Conservation (phyloP, 305 asterid species). For the Solanum aculeatissimum region DNA sequence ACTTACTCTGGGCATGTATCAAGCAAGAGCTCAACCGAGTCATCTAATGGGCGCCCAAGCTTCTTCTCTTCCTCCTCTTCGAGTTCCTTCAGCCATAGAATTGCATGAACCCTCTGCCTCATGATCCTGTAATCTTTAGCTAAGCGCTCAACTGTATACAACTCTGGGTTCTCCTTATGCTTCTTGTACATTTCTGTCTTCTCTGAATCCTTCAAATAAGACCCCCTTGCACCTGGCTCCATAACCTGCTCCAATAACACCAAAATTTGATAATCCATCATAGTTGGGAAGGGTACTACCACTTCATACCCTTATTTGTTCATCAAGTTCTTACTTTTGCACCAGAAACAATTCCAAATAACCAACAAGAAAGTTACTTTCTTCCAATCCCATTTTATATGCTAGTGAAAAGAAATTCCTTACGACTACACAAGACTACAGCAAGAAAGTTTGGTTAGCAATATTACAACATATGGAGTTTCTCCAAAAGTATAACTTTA, state of each 20-base stretch:
- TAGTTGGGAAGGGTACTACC: not conserved
- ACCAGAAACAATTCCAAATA: not conserved
- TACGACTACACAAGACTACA: not conserved
- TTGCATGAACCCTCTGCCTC: conserved; percentile 97
- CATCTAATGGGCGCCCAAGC: conserved; percentile 59
- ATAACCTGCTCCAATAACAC: conserved; percentile 41
- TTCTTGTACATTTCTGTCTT: conserved; percentile 80
- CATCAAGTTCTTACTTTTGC: not conserved
- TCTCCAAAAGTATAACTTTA: not conserved
- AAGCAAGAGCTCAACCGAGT: conserved; percentile 55
- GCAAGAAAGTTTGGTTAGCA: not conserved
- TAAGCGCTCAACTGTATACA: conserved; percentile 68
- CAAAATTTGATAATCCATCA: not conserved
- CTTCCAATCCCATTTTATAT: not conserved
- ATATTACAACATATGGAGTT: not conserved
- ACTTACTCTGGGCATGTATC: conserved; percentile 81
- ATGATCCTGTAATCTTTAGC: conserved; percentile 88
- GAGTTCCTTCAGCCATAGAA: conserved; percentile 66
- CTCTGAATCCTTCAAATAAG: conserved; percentile 71
- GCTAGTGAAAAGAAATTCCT: not conserved
- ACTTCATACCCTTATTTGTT: not conserved
- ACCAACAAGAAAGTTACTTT: not conserved
- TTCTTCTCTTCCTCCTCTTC: conserved; percentile 87
- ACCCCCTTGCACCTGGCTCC: conserved; percentile 94
- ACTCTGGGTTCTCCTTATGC: conserved; percentile 84